Percentiles rank a stretch among this genome's conserved stretches.
Evolutionary conservation across 805 yeast species (phyloP).

Genomic region (Clavispora asparagi): DNA sequence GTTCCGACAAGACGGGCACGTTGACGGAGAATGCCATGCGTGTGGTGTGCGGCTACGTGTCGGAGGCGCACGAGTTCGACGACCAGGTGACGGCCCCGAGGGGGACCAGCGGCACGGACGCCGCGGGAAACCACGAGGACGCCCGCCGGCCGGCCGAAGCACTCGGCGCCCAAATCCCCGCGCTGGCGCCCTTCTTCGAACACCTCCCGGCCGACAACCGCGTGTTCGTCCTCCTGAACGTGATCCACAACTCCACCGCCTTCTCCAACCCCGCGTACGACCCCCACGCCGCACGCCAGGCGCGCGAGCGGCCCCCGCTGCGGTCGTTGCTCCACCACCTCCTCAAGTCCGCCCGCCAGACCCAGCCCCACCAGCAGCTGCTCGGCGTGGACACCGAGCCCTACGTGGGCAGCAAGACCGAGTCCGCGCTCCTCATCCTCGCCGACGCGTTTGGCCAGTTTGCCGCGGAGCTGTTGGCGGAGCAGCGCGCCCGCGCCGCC

Average conservation of each 20-base stretch:
- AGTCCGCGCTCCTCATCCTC: conserved; percentile 73
- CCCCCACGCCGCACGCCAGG: conserved; percentile 22
- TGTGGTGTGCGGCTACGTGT: conserved; percentile 63
- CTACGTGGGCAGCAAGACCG: conserved; percentile 90
- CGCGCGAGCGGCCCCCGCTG: conserved; percentile 25
- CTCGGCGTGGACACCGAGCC: conserved; percentile 41
- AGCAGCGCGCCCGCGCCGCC: conserved; percentile 20
- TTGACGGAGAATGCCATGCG: conserved; percentile 92
- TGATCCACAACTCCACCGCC: conserved; percentile 81
- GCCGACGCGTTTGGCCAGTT: conserved; percentile 54
- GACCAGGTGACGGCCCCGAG: too few species aligned
- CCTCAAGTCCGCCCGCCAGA: conserved; percentile 7
- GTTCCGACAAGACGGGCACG: conserved; percentile 98
- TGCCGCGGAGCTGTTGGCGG: conserved; percentile 40
- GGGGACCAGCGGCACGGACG: too few species aligned
- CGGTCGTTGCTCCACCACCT: conserved; percentile 25
- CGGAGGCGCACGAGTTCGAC: conserved; percentile 39
- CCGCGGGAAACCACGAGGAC: too few species aligned
- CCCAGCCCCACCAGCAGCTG: conserved; percentile 4
- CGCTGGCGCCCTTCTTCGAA: background rate
- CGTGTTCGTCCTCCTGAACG: conserved; percentile 43
- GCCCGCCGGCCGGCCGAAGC: too few species aligned
- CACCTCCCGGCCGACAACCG: conserved; percentile 18
- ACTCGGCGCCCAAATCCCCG: too few species aligned
- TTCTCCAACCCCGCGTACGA: conserved; percentile 61